phyloP scores from a whole-genome alignment of 169 alveolate genomes.

The Plasmodium vinckei region DNA sequence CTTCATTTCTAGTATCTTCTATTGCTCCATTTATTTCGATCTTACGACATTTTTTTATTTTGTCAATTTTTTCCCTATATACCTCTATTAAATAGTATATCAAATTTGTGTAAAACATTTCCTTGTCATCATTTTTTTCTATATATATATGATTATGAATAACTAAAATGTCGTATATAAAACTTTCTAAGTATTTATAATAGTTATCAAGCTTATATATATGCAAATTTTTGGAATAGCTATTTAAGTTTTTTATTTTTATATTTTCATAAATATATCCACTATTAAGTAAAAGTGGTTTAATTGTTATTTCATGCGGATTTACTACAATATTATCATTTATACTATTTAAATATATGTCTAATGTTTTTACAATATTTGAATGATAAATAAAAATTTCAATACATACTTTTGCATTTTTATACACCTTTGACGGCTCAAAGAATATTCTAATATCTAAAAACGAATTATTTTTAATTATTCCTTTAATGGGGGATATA shows the following conservation, averaged over 20 bases:
- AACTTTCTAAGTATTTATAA: constrained; percentile 60
- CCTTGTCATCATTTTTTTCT: constrained; percentile 48
- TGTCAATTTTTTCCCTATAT: constrained; percentile 37
- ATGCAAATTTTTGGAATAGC: constrained; percentile 37
- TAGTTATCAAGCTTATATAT: constrained; percentile 44
- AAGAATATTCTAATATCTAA: constrained; percentile 56
- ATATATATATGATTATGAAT: constrained; percentile 51
- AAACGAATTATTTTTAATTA: constrained; percentile 48
- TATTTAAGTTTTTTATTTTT: constrained; percentile 27
- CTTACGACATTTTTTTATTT: constrained; percentile 5
- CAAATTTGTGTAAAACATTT: constrained; percentile 45
- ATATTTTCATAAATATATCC: constrained; percentile 30
- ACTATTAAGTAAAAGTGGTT: constrained; percentile 47
- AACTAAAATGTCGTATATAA: constrained; percentile 39
- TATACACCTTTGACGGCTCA: constrained; percentile 62
- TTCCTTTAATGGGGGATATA: constrained; percentile 45
- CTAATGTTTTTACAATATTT: constrained; percentile 32
- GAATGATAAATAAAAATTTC: constrained; percentile 64
- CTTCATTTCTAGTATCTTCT: neutral
- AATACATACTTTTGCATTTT: constrained; percentile 41
- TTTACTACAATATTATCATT: constrained; percentile 23
- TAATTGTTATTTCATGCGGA: constrained; percentile 28
- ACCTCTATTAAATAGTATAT: constrained; percentile 32
- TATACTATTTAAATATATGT: constrained; percentile 41
- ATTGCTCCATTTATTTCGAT: neutral